Conservation (phyloP, 441 rosid species). For the Isatis lusitanica region DNA sequence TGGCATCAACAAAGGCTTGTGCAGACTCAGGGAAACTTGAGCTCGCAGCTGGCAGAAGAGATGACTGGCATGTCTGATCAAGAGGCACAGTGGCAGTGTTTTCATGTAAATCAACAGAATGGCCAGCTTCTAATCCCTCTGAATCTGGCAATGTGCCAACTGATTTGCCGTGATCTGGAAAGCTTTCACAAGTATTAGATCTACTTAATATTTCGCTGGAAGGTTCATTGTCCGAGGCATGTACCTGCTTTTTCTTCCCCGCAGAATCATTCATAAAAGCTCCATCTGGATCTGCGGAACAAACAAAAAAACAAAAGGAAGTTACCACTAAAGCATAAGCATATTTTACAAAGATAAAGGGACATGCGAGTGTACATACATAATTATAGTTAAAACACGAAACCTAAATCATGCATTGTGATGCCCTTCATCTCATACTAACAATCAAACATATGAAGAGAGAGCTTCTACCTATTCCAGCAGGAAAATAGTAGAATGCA, state of each 20-base stretch:
- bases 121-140: constrained; percentile 32
- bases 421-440: not conserved
- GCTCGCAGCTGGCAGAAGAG: constrained; percentile 32
- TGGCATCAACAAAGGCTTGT: constrained; percentile 56
- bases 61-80: constrained; percentile 23
- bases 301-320: not conserved
- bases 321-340: constrained; percentile 15
- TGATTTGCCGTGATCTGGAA: constrained; percentile 38
- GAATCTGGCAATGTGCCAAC: constrained; percentile 30
- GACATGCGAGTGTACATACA: not conserved
- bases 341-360: not conserved
- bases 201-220: constrained; percentile 39
- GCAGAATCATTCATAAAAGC: constrained; percentile 36
- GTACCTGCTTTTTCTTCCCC: constrained; percentile 40
- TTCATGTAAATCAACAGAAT: constrained; percentile 34
- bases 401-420: constrained; percentile 2
- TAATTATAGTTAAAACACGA: not conserved
- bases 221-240: constrained; percentile 39
- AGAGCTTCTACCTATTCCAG: constrained; percentile 5
- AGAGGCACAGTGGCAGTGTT: constrained; percentile 32
- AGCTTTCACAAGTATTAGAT: constrained; percentile 43
- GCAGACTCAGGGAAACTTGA: constrained; percentile 66
- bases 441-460: constrained; percentile 18
- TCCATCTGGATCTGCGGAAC: constrained; percentile 25
- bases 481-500: not conserved